A percentile compares a stretch with the other conserved stretches of the same genome.
Evolutionary conservation across 2,329 filamentous ascomycete species (phyloP).

Genomic region (Talaromyces sp.): DNA sequence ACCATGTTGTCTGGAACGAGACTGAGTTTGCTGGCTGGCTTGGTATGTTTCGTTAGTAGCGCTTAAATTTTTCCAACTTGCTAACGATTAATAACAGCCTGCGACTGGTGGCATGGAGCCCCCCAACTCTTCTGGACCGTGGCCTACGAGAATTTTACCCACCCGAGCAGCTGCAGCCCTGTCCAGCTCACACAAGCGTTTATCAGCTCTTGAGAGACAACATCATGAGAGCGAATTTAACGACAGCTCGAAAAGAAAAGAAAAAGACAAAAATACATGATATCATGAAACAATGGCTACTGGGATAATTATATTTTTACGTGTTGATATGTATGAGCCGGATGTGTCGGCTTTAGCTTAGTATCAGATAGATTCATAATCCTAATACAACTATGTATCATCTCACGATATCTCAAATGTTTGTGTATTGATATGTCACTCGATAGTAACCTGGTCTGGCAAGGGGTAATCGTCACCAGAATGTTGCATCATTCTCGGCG

Average conservation of each 20-base stretch:
- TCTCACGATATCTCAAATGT: background rate
- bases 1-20: constrained; percentile 21
- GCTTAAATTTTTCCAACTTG: background rate
- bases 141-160: constrained; percentile 9
- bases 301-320: background rate
- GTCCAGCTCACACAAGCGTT: constrained; percentile 24
- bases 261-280: too few relatives aligned
- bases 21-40: constrained; percentile 34
- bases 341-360: background rate
- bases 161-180: constrained; percentile 29
- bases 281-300: background rate
- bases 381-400: background rate
- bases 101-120: constrained; percentile 34
- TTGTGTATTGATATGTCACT: background rate
- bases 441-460: background rate
- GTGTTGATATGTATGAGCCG: background rate
- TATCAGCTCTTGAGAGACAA: constrained; percentile 7
- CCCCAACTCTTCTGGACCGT: constrained; percentile 36
- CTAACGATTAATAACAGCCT: constrained; percentile 20
- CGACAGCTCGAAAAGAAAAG: background rate
- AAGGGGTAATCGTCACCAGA: background rate
- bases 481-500: background rate
- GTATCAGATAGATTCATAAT: background rate
- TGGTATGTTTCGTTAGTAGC: constrained; percentile 21
- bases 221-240: background rate